A percentile compares a stretch with the other conserved stretches of the same genome.
phyloP scores from a whole-genome alignment of 2,329 filamentous ascomycete genomes.

The Cordyceps farinosa region DNA sequence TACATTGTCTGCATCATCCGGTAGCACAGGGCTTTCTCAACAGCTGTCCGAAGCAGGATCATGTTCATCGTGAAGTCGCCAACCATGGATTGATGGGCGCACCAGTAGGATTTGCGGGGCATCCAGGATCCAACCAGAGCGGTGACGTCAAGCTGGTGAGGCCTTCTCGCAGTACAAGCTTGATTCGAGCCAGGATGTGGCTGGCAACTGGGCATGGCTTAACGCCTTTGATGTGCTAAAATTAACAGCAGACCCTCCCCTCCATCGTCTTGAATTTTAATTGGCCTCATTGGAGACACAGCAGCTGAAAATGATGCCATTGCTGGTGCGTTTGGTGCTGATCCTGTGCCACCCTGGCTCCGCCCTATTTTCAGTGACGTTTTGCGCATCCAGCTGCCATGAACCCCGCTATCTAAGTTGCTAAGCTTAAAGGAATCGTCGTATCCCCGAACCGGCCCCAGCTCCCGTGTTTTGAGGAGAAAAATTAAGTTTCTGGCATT shows the following conservation, averaged over 20 bases:
- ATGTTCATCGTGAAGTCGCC: background rate
- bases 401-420: background rate
- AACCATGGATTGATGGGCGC: background rate
- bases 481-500: background rate
- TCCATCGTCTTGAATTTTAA: background rate
- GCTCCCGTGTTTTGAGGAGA: background rate
- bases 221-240: background rate
- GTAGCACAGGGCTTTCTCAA: too few species aligned
- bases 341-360: background rate
- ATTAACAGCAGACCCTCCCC: too few species aligned
- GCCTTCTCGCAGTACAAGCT: background rate
- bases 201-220: background rate
- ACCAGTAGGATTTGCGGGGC: background rate
- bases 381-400: background rate
- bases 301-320: conserved; percentile 12
- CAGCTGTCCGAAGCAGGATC: background rate
- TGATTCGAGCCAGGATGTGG: background rate
- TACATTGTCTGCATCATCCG: too few species aligned
- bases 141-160: conserved; percentile 6
- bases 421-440: background rate
- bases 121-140: background rate
- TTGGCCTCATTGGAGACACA: background rate
- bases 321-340: conserved; percentile 1
- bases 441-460: conserved; percentile 1
- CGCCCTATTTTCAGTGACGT: conserved; percentile 9